These are phyloP conservation scores for Rhizopogon vinicolor DNA, from an alignment of 768 basidiomycete genomes.

Conservation along the genomic window DNA sequence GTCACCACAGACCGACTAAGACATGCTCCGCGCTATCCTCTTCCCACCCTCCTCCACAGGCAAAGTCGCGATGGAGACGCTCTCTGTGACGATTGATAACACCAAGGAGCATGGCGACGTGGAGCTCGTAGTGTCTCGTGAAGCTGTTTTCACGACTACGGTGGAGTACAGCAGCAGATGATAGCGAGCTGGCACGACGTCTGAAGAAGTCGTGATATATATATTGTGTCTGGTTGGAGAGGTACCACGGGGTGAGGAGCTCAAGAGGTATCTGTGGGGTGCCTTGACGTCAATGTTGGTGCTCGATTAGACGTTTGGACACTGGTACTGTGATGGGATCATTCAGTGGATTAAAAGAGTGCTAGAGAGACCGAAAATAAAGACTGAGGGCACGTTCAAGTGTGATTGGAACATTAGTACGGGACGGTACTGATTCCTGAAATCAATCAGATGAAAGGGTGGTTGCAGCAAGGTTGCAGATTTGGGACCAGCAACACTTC, in stretches of 20 bases:
- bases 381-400: too few species aligned
- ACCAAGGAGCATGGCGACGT: conserved; percentile 30
- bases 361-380: too few species aligned
- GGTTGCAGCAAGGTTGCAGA: too few species aligned
- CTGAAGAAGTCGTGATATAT: conserved; percentile 80
- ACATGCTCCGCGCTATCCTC: conserved; percentile 92
- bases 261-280: background rate
- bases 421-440: too few species aligned
- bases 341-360: too few species aligned
- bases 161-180: too few species aligned
- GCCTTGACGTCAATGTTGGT: too few species aligned
- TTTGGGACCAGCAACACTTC: too few species aligned
- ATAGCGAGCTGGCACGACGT: conserved; percentile 68
- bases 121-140: conserved; percentile 58
- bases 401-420: too few species aligned
- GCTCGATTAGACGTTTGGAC: too few species aligned
- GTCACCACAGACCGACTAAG: conserved; percentile 79
- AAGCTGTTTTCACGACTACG: conserved; percentile 76
- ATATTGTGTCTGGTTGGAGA: conserved; percentile 60
- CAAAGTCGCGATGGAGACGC: conserved; percentile 46
- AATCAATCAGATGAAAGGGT: too few species aligned
- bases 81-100: conserved; percentile 37
- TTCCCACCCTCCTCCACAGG: conserved; percentile 38
- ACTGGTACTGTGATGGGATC: too few species aligned
- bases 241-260: conserved; percentile 1